phyloP scores from a whole-genome alignment of 2,329 filamentous ascomycete species.

The Ophiostoma quercus region DNA sequence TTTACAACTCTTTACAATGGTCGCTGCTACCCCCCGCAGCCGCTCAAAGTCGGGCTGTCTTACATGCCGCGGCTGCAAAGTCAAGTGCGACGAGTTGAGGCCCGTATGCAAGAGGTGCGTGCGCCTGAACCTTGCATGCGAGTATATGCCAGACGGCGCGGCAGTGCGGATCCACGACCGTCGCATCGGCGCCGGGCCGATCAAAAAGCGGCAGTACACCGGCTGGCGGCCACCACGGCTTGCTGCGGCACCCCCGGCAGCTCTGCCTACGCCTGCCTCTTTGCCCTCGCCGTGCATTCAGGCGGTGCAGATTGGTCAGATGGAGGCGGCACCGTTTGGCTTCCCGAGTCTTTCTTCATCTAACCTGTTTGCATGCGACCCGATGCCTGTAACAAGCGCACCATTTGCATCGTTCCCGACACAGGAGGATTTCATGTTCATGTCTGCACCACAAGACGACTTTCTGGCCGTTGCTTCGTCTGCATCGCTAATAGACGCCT shows the following conservation, averaged over 20 bases:
- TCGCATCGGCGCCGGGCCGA: constrained; percentile 15
- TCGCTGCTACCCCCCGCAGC: background rate
- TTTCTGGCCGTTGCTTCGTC: background rate
- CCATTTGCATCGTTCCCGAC: background rate
- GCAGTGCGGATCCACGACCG: background rate
- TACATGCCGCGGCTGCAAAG: constrained; percentile 19
- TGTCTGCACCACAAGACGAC: background rate
- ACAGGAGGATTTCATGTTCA: background rate
- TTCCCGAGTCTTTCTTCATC: background rate
- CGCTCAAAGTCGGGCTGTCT: constrained; percentile 20
- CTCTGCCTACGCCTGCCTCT: background rate
- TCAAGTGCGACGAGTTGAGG: constrained; percentile 20
- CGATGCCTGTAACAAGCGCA: background rate
- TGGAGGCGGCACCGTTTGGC: background rate
- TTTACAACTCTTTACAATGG: background rate
- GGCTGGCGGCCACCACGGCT: constrained; percentile 18
- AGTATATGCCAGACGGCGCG: background rate
- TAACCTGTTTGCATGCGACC: background rate
- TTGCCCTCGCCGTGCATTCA: background rate
- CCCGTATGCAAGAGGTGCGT: constrained; percentile 14
- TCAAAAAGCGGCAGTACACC: constrained; percentile 20
- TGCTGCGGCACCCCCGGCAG: background rate
- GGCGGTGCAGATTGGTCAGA: background rate
- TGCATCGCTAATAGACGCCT: background rate
- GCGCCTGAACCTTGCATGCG: constrained; percentile 7